Conservation (phyloP, 2,329 filamentous ascomycete genomes). For the Penicillium sp. region DNA sequence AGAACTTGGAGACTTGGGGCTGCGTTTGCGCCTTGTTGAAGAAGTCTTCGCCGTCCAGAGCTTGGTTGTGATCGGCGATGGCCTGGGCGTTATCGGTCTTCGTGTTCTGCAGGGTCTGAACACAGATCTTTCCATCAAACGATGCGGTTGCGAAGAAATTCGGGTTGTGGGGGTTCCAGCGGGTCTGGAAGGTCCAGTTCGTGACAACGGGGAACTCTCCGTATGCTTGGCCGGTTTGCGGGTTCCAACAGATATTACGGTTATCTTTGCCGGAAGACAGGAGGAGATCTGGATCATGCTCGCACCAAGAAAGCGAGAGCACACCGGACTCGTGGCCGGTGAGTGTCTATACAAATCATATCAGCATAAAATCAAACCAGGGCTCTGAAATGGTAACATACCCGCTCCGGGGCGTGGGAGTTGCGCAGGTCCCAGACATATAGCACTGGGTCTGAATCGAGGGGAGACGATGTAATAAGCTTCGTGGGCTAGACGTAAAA, state of each 20-base stretch:
- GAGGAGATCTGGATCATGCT: slow-evolving; percentile 81
- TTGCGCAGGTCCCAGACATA: slow-evolving; percentile 94
- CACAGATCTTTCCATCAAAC: slow-evolving; percentile 91
- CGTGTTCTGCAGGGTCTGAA: slow-evolving; percentile 93
- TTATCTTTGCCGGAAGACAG: slow-evolving; percentile 97
- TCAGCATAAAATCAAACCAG: slow-evolving; percentile 11
- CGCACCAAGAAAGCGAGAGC: slow-evolving; percentile 91
- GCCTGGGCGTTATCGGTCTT: slow-evolving; percentile 68
- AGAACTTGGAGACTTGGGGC: slow-evolving; percentile 86
- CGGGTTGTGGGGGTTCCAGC: slow-evolving; percentile 91
- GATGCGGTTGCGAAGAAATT: slow-evolving; percentile 90
- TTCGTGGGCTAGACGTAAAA: slow-evolving; percentile 64
- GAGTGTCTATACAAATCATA: slow-evolving; percentile 57
- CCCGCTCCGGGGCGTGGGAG: slow-evolving; percentile 82
- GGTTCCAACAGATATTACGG: slow-evolving; percentile 92
- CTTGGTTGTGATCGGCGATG: slow-evolving; percentile 61
- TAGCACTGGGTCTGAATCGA: slow-evolving; percentile 84
- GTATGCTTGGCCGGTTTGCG: slow-evolving; percentile 79
- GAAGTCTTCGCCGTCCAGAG: slow-evolving; percentile 89
- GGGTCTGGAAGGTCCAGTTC: slow-evolving; percentile 98
- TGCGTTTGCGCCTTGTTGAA: slow-evolving; percentile 91
- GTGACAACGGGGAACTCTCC: slow-evolving; percentile 96
- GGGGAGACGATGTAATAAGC: slow-evolving; percentile 85
- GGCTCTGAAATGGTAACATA: slow-evolving; percentile 25
- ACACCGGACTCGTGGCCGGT: slow-evolving; percentile 93